A percentile compares a stretch with the other conserved stretches of the same genome.
These are phyloP conservation scores for Trichoderma sp. DNA, from an alignment of 2,329 filamentous ascomycete species.

Conservation along the genomic window DNA sequence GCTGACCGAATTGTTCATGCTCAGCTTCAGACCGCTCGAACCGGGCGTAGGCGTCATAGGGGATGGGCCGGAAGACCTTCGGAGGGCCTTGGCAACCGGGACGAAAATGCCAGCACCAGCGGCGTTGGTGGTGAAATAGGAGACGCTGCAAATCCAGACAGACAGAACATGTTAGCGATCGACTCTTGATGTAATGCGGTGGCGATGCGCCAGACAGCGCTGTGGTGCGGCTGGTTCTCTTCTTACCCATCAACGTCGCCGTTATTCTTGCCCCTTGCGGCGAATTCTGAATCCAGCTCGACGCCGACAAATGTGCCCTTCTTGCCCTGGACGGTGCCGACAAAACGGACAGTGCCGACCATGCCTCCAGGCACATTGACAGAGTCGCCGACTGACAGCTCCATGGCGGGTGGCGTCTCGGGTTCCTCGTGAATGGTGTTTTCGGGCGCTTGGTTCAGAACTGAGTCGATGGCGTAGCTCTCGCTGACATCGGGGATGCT, in stretches of 20 bases:
- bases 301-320: conserved; percentile 90
- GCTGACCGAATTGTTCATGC: conserved; percentile 55
- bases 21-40: conserved; percentile 52
- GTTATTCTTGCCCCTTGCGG: conserved; percentile 84
- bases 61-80: conserved; percentile 59
- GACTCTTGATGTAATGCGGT: not conserved
- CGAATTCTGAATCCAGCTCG: conserved; percentile 79
- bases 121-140: conserved; percentile 77
- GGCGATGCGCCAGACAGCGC: conserved; percentile 2
- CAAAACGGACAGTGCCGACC: conserved; percentile 83
- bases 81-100: conserved; percentile 76
- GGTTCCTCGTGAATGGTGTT: conserved; percentile 52
- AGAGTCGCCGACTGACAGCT: conserved; percentile 71
- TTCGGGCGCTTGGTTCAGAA: conserved; percentile 37
- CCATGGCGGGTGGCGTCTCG: conserved; percentile 48
- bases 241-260: conserved; percentile 91
- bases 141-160: conserved; percentile 44
- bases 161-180: conserved; percentile 19
- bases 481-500: conserved; percentile 65
- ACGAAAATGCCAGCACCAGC: conserved; percentile 91
- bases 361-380: conserved; percentile 94
- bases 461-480: conserved; percentile 59
- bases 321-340: conserved; percentile 84
- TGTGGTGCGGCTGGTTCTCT: conserved; percentile 14
- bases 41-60: conserved; percentile 69